Conservation (phyloP, 495 filamentous ascomycete genomes). For the Penicillium odoratum region DNA sequence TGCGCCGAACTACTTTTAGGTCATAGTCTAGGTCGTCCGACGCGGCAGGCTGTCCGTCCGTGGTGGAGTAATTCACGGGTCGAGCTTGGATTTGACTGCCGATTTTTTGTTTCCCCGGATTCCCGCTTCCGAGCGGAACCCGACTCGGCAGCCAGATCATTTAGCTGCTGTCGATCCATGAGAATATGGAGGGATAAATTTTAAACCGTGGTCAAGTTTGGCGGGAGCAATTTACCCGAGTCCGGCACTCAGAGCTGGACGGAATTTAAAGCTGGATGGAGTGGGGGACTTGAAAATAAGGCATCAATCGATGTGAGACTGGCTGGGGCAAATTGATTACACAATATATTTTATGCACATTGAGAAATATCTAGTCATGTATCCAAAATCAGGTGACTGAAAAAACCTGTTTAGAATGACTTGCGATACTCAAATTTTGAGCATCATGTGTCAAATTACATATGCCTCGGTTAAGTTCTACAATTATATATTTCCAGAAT, state of each 20-base stretch:
- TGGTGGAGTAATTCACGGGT: conserved; percentile 5
- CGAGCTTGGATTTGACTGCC: neutral
- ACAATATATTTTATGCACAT: too few species aligned
- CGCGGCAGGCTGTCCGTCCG: conserved; percentile 4
- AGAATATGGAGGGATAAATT: neutral
- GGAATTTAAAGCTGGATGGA: too few species aligned
- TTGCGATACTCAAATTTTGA: too few species aligned
- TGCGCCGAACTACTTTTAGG: neutral
- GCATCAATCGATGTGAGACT: neutral
- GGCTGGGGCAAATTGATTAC: too few species aligned
- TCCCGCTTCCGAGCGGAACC: conserved; percentile 1
- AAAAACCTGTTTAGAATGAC: too few species aligned
- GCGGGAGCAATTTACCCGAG: neutral
- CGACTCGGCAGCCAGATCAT: conserved; percentile 1
- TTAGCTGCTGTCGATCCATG: neutral
- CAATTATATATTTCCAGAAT: too few species aligned
- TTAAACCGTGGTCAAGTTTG: neutral
- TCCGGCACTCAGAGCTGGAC: too few species aligned
- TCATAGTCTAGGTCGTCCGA: conserved; percentile 5
- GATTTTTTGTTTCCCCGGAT: conserved; percentile 9
- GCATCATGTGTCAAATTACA: too few species aligned
- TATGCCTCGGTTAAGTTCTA: too few species aligned
- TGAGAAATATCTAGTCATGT: too few species aligned
- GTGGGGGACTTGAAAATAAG: neutral
- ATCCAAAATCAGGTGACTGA: too few species aligned